phyloP scores from a whole-genome alignment of 257 asterid genomes.

The Solanum arcanum region DNA sequence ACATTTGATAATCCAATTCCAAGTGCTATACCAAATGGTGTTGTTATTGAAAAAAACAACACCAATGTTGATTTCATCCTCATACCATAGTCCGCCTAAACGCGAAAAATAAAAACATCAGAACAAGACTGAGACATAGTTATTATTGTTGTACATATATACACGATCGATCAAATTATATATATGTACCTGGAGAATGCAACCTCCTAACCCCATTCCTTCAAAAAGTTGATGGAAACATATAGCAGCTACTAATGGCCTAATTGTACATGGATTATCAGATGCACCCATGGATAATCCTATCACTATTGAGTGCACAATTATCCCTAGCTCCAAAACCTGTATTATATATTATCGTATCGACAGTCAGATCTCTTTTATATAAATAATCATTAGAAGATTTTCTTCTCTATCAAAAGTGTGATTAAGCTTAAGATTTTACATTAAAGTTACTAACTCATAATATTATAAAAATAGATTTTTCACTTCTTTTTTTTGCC shows the following conservation, averaged over 20 bases:
- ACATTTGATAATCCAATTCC: conserved; percentile 27
- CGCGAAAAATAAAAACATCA: neutral
- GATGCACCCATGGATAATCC: conserved; percentile 14
- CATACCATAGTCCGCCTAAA: conserved; percentile 23
- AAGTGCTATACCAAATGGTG: conserved; percentile 29
- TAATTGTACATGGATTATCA: conserved; percentile 11
- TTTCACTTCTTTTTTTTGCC: neutral
- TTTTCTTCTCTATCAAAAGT: neutral
- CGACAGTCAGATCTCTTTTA: neutral
- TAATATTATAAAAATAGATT: neutral
- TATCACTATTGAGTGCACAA: conserved; percentile 9
- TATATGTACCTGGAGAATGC: conserved; percentile 21
- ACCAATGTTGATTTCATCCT: conserved; percentile 18
- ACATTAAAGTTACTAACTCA: neutral
- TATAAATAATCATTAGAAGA: neutral
- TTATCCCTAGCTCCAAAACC: conserved; percentile 7
- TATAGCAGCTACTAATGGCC: conserved; percentile 4
- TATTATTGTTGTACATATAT: neutral
- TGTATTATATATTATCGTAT: neutral
- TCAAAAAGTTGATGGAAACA: conserved; percentile 16
- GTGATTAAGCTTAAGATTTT: neutral
- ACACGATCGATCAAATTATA: neutral
- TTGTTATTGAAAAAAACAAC: conserved; percentile 28
- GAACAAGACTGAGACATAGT: neutral
- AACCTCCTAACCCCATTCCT: conserved; percentile 26